Evolutionary conservation across 768 basidiomycete species (phyloP).

Genomic region (Mycena capillaripes): DNA sequence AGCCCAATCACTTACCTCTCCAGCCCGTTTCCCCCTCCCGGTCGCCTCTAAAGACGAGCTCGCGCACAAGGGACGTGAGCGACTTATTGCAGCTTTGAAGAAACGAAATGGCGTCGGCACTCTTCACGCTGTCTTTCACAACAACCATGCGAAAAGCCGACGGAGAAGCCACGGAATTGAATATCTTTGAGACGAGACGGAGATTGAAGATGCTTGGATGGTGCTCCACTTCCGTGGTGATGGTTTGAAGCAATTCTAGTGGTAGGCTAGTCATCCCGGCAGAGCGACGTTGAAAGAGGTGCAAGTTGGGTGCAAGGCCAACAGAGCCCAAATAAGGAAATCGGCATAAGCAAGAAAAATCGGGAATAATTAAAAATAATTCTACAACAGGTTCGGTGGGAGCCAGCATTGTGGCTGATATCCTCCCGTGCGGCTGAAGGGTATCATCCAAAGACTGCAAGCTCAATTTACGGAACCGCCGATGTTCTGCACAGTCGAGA

Average conservation of each 20-base stretch:
- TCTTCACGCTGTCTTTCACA: slow-evolving; percentile 9
- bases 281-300: not conserved
- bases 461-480: no score
- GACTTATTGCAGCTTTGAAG: slow-evolving; percentile 2
- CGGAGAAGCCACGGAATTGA: slow-evolving; percentile 3
- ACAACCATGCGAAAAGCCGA: slow-evolving; percentile 4
- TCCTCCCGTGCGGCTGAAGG: no score
- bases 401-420: no score
- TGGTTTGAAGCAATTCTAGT: not conserved
- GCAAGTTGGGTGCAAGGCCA: no score
- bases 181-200: slow-evolving; percentile 20
- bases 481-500: no score
- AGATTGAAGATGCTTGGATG: not conserved
- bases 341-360: no score
- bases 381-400: no score
- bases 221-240: not conserved
- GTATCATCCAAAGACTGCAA: no score
- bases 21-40: not conserved
- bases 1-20: no score
- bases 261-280: not conserved
- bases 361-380: no score
- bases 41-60: not conserved
- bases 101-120: not conserved
- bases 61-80: not conserved
- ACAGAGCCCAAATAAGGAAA: no score